Evolutionary conservation across 495 filamentous ascomycete genomes (phyloP).

Genomic region (Penicillium simplicissimum): DNA sequence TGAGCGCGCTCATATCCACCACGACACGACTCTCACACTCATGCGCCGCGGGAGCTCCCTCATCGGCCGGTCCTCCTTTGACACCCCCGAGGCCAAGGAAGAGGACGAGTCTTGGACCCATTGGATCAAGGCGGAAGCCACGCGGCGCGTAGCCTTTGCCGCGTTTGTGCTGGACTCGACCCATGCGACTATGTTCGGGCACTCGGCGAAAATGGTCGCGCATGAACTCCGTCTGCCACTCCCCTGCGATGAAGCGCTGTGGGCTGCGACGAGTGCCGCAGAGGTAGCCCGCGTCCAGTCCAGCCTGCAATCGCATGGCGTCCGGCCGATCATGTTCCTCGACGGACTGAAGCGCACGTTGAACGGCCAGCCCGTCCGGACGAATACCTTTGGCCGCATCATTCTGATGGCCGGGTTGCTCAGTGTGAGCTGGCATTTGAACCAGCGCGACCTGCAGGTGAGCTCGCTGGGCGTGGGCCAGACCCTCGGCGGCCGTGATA

Average conservation of each 20-base stretch:
- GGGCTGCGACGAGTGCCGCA: conserved; percentile 85
- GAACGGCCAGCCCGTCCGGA: conserved; percentile 82
- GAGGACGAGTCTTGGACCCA: conserved; percentile 95
- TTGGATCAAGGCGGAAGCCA: conserved; percentile 95
- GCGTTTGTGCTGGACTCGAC: conserved; percentile 96
- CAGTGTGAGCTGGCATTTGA: conserved; percentile 97
- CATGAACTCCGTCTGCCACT: conserved; percentile 92
- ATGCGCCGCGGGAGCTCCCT: conserved; percentile 93
- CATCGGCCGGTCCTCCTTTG: conserved; percentile 83
- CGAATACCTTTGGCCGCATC: conserved; percentile 92
- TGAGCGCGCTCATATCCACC: conserved; percentile 95
- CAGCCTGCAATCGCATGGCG: conserved; percentile 76
- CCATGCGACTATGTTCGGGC: conserved; percentile 97
- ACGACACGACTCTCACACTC: conserved; percentile 91
- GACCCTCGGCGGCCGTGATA: conserved; percentile 85
- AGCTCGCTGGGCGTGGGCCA: conserved; percentile 78
- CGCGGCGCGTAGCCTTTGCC: conserved; percentile 85
- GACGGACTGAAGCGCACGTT: conserved; percentile 90
- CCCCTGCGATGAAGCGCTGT: conserved; percentile 90
- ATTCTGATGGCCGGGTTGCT: conserved; percentile 94
- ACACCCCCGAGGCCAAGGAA: conserved; percentile 80
- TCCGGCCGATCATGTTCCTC: conserved; percentile 84
- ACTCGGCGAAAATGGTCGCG: conserved; percentile 95
- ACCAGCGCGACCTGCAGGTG: conserved; percentile 93
- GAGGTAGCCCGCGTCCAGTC: conserved; percentile 89